Percentiles rank a stretch among this genome's conserved stretches.
phyloP scores from a whole-genome alignment of 257 asterid species.

The Dorcoceras hygrometricum region DNA sequence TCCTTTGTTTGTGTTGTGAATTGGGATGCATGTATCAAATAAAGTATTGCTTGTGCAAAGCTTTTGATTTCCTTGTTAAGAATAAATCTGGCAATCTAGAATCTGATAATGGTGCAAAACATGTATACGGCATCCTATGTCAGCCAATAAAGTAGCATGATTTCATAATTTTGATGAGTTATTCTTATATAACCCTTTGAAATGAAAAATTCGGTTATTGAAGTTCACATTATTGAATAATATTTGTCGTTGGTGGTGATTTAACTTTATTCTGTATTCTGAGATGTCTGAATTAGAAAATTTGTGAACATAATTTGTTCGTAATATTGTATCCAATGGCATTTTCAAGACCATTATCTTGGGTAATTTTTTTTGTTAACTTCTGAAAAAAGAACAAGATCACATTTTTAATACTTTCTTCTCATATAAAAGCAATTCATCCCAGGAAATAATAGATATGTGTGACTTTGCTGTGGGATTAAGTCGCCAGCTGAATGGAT shows the following conservation, averaged over 20 bases:
- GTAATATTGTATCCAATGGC: neutral
- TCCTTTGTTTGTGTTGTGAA: neutral
- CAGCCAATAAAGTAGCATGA: slow-evolving; percentile 12
- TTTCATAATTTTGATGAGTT: neutral
- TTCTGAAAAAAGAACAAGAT: slow-evolving; percentile 12
- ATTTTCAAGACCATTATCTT: slow-evolving; percentile 11
- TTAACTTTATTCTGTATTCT: neutral
- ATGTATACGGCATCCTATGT: neutral
- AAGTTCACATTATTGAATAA: neutral
- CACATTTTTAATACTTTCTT: slow-evolving; percentile 2
- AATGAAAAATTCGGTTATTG: neutral
- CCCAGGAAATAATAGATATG: slow-evolving; percentile 97
- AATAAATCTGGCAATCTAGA: neutral
- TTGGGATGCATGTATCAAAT: neutral
- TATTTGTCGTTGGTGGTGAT: neutral
- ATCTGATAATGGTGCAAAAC: neutral
- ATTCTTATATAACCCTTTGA: neutral
- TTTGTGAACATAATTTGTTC: neutral
- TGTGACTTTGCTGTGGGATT: slow-evolving; percentile 99
- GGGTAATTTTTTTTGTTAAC: neutral
- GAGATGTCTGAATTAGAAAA: neutral
- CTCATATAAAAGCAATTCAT: slow-evolving; percentile 26
- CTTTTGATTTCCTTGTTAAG: neutral
- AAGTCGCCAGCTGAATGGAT: slow-evolving; percentile 98
- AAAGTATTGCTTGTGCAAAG: neutral